These are phyloP conservation scores for Clohesyomyces aquaticus DNA, from an alignment of 495 filamentous ascomycete species.

Conservation along the genomic window DNA sequence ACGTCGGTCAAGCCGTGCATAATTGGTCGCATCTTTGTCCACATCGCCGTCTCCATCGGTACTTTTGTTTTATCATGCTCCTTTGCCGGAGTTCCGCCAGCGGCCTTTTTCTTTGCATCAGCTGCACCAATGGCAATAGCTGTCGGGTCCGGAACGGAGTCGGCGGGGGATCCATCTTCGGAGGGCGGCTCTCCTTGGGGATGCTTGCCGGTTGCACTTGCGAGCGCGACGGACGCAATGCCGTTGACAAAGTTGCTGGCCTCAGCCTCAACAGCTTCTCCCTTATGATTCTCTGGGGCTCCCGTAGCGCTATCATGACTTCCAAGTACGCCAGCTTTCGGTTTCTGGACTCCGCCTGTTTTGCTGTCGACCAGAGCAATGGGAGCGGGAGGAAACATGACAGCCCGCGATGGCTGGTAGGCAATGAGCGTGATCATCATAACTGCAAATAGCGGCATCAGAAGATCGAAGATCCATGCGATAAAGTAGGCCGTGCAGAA, in stretches of 20 bases:
- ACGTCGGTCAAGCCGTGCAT: constrained; percentile 79
- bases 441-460: constrained; percentile 63
- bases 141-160: constrained; percentile 64
- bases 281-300: constrained; percentile 80
- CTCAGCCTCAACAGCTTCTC: constrained; percentile 85
- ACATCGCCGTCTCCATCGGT: constrained; percentile 78
- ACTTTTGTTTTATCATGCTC: constrained; percentile 82
- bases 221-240: constrained; percentile 73
- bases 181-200: constrained; percentile 47
- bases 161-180: constrained; percentile 37
- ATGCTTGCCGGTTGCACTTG: constrained; percentile 73
- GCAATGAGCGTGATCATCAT: constrained; percentile 67
- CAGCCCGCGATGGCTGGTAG: constrained; percentile 63
- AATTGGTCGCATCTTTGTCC: constrained; percentile 70
- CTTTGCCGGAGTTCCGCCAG: constrained; percentile 50
- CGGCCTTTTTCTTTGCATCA: constrained; percentile 61
- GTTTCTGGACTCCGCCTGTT: constrained; percentile 69
- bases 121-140: constrained; percentile 57
- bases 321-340: constrained; percentile 69
- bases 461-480: constrained; percentile 76
- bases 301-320: constrained; percentile 80
- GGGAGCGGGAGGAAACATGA: constrained; percentile 77
- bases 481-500: constrained; percentile 72
- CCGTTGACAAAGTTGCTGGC: constrained; percentile 79
- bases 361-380: constrained; percentile 65